Conservation (phyloP, 108 stramenopile genomes). For the Pseudonitzschia pungens region DNA sequence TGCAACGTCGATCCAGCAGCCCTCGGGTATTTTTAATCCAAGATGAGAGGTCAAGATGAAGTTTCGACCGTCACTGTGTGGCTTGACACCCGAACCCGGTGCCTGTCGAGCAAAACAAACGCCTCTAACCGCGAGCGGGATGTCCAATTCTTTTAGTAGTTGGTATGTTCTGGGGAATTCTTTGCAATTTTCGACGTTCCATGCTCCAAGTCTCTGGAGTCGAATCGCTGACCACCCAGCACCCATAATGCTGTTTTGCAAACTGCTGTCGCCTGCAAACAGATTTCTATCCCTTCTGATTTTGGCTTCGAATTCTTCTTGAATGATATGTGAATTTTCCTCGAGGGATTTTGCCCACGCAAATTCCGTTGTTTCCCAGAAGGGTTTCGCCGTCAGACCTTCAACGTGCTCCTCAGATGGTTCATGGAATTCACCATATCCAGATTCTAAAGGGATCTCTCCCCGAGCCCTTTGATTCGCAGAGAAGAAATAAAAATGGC, state of each 20-base stretch:
- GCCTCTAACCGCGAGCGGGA: slow-evolving; percentile 91
- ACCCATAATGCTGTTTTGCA: slow-evolving; percentile 91
- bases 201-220: slow-evolving; percentile 76
- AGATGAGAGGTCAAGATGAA: slow-evolving; percentile 92
- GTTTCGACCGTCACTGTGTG: slow-evolving; percentile 91
- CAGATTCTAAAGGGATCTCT: slow-evolving; percentile 47
- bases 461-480: slow-evolving; percentile 46
- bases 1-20: slow-evolving; percentile 83
- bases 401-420: slow-evolving; percentile 90
- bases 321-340: slow-evolving; percentile 67
- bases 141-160: slow-evolving; percentile 65
- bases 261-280: slow-evolving; percentile 72
- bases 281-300: slow-evolving; percentile 40
- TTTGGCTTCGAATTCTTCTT: slow-evolving; percentile 74
- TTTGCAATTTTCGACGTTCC: slow-evolving; percentile 86
- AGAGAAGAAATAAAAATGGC: too few species aligned
- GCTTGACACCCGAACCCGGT: slow-evolving; percentile 79
- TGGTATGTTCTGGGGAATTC: slow-evolving; percentile 85
- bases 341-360: slow-evolving; percentile 86
- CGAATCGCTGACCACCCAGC: slow-evolving; percentile 89
- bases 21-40: slow-evolving; percentile 76
- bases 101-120: slow-evolving; percentile 93
- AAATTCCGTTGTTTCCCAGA: slow-evolving; percentile 79
- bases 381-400: slow-evolving; percentile 87
- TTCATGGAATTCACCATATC: slow-evolving; percentile 59